Conservation (phyloP, 2,329 filamentous ascomycete genomes). For the Cadophora gregata region DNA sequence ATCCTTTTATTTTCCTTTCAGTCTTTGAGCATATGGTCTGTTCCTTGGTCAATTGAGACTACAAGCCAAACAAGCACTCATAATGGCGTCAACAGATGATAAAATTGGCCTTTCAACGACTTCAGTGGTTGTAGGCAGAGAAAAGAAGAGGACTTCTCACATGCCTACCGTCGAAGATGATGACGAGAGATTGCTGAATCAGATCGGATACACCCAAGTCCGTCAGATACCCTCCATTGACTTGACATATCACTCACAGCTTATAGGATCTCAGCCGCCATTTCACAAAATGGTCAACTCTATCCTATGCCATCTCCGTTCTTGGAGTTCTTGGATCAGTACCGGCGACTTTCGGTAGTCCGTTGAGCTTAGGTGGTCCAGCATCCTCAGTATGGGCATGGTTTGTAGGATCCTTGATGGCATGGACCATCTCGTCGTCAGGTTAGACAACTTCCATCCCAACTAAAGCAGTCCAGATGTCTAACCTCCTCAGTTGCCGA, state of each 20-base stretch:
- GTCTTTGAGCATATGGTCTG: no score
- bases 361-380: slow-evolving; percentile 63
- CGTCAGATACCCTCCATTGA: slow-evolving; percentile 18
- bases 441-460: slow-evolving; percentile 43
- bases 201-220: slow-evolving; percentile 69
- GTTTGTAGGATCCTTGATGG: slow-evolving; percentile 68
- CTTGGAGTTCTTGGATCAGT: slow-evolving; percentile 69
- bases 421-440: slow-evolving; percentile 67
- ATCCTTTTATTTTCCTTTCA: neutral
- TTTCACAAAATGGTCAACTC: slow-evolving; percentile 70
- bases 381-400: slow-evolving; percentile 70
- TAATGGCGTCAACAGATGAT: slow-evolving; percentile 27
- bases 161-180: slow-evolving; percentile 61
- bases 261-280: slow-evolving; percentile 63
- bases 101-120: slow-evolving; percentile 8
- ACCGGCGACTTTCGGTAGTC: slow-evolving; percentile 65
- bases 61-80: slow-evolving; percentile 4
- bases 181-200: slow-evolving; percentile 63
- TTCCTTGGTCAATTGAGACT: neutral
- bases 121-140: neutral
- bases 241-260: slow-evolving; percentile 3
- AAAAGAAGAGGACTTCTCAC: neutral
- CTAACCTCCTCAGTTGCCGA: slow-evolving; percentile 29
- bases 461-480: neutral
- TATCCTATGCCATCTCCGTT: slow-evolving; percentile 71